Evolutionary conservation across 2,329 filamentous ascomycete species (phyloP).

Genomic region (Apiospora saccharicola): DNA sequence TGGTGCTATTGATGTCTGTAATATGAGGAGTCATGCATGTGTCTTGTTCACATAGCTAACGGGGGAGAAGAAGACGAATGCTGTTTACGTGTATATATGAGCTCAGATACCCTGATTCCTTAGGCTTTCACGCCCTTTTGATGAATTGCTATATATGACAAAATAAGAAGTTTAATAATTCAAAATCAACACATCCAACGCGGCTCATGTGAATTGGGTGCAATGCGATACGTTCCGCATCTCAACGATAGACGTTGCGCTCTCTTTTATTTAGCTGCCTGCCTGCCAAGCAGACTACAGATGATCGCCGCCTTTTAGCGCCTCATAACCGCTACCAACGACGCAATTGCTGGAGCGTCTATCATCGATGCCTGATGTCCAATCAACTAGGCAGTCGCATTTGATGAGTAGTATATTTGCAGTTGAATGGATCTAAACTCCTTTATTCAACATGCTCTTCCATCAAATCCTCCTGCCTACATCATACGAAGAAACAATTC

Average conservation of each 20-base stretch:
- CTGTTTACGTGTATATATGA: slow-evolving; percentile 21
- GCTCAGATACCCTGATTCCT: slow-evolving; percentile 18
- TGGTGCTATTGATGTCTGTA: neutral
- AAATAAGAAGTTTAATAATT: slow-evolving; percentile 5
- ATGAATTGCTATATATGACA: neutral
- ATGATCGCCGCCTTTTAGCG: no score
- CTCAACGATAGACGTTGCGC: no score
- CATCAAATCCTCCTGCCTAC: neutral
- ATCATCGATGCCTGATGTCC: neutral
- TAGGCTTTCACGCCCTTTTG: neutral
- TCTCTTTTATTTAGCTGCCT: no score
- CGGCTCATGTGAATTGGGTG: neutral
- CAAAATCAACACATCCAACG: neutral
- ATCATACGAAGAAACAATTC: neutral
- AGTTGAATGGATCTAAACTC: neutral
- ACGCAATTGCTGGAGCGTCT: neutral
- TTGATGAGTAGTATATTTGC: neutral
- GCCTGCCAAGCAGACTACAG: no score
- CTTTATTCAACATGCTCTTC: no score
- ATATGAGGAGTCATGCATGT: neutral
- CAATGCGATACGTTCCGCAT: neutral
- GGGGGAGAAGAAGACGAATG: neutral
- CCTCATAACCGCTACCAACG: no score
- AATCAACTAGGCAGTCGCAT: neutral
- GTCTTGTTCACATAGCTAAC: no score